These are phyloP conservation scores for Alternaria dauci DNA, from an alignment of 2,329 filamentous ascomycete genomes.

Conservation along the genomic window DNA sequence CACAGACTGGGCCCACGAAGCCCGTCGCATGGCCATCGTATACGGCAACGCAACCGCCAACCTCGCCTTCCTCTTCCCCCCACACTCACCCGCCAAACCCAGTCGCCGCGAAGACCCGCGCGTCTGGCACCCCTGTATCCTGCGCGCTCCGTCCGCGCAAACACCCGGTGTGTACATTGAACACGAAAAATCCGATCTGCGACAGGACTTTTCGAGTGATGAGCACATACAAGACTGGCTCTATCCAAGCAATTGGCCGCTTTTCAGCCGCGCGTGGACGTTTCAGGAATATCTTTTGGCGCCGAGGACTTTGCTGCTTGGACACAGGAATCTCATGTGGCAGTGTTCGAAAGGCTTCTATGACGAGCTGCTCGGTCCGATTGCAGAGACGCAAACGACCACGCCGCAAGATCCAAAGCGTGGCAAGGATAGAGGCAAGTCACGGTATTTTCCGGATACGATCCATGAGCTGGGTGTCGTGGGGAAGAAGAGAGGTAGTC, in stretches of 20 bases:
- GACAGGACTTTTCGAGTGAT: too few species aligned
- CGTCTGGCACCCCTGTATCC: slow-evolving; percentile 13
- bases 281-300: slow-evolving; percentile 29
- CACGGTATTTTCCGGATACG: neutral
- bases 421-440: neutral
- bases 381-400: neutral
- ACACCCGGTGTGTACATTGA: slow-evolving; percentile 12
- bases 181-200: neutral
- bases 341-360: slow-evolving; percentile 20
- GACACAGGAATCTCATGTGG: slow-evolving; percentile 21
- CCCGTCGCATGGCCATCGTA: slow-evolving; percentile 16
- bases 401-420: neutral
- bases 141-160: slow-evolving; percentile 1
- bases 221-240: slow-evolving; percentile 10
- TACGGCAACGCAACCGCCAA: slow-evolving; percentile 24
- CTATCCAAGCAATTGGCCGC: slow-evolving; percentile 13
- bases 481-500: neutral
- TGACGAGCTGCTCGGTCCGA: slow-evolving; percentile 16
- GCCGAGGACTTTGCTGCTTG: slow-evolving; percentile 22
- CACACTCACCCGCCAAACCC: neutral
- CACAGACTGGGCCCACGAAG: slow-evolving; percentile 20
- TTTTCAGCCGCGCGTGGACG: slow-evolving; percentile 27
- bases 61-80: slow-evolving; percentile 20
- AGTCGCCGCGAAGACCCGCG: slow-evolving; percentile 10
- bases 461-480: neutral